A percentile compares a stretch with the other conserved stretches of the same genome.
These are phyloP conservation scores for Ustilago tritici DNA, from an alignment of 1,284 basidiomycete species.

Conservation along the genomic window DNA sequence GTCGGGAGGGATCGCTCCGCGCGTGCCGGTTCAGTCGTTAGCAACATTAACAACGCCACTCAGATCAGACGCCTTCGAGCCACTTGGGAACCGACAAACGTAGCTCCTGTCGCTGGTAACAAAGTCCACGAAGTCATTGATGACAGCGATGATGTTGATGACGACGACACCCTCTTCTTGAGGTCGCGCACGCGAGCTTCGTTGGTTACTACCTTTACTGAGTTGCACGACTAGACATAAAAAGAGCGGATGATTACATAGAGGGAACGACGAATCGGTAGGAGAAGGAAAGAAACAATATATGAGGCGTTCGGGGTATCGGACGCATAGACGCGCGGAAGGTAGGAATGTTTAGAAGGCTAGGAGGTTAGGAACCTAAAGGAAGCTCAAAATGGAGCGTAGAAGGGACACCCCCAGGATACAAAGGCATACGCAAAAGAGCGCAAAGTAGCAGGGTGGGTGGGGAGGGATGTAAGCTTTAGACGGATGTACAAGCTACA, in stretches of 20 bases:
- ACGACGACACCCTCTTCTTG: neutral
- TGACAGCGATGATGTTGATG: neutral
- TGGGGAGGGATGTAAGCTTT: neutral
- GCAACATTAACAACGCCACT: neutral
- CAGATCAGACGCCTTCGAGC: neutral
- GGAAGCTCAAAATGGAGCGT: neutral
- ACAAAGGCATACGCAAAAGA: neutral
- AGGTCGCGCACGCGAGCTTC: neutral
- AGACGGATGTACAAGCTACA: neutral
- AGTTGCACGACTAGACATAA: neutral
- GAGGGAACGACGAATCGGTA: neutral
- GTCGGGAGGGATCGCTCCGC: neutral
- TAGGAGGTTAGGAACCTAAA: neutral
- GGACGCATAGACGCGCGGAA: neutral
- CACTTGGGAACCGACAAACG: neutral
- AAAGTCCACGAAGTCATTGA: neutral
- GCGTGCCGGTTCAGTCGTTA: slow-evolving; percentile 2
- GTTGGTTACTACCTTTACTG: neutral
- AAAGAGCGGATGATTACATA: neutral
- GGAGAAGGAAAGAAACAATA: neutral
- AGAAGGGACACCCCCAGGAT: too few relatives aligned
- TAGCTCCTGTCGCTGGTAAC: neutral
- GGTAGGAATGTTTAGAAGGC: neutral
- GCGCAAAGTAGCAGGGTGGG: slow-evolving; percentile 1
- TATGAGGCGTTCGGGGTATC: too few relatives aligned